These are phyloP conservation scores for Neoarthrinium moseri DNA, from an alignment of 2,329 filamentous ascomycete species.

Conservation along the genomic window DNA sequence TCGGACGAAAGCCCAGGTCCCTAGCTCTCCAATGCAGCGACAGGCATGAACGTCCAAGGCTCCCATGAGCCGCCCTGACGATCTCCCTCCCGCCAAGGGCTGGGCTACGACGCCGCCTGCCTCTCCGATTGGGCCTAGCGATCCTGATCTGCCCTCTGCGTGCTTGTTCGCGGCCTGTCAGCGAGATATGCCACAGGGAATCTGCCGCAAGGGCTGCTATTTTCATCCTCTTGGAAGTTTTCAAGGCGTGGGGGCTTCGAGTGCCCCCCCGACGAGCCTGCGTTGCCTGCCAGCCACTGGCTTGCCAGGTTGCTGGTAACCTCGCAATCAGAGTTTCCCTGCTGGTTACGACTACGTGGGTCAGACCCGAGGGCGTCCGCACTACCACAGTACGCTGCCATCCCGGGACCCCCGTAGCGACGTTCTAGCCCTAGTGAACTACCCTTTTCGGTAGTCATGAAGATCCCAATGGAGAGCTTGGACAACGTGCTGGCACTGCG, in stretches of 20 bases:
- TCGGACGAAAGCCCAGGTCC: neutral
- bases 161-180: neutral
- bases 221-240: constrained; percentile 5
- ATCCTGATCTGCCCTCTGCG: neutral
- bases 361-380: constrained; percentile 1
- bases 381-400: neutral
- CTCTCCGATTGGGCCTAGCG: constrained; percentile 3
- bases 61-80: neutral
- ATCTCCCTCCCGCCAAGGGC: constrained; percentile 1
- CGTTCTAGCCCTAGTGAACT: constrained; percentile 6
- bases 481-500: constrained; percentile 7
- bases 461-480: constrained; percentile 24
- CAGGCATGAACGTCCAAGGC: neutral
- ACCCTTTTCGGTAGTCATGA: constrained; percentile 17
- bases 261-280: neutral
- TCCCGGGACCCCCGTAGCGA: neutral
- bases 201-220: constrained; percentile 3
- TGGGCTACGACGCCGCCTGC: neutral
- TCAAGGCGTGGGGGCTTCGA: constrained; percentile 6
- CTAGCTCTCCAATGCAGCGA: neutral
- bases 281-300: neutral
- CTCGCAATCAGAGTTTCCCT: too few species aligned
- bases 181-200: neutral
- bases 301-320: neutral
- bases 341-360: neutral